Evolutionary conservation across 352 stramenopile genomes (phyloP).

Genomic region (Globisporangium takayamanum): DNA sequence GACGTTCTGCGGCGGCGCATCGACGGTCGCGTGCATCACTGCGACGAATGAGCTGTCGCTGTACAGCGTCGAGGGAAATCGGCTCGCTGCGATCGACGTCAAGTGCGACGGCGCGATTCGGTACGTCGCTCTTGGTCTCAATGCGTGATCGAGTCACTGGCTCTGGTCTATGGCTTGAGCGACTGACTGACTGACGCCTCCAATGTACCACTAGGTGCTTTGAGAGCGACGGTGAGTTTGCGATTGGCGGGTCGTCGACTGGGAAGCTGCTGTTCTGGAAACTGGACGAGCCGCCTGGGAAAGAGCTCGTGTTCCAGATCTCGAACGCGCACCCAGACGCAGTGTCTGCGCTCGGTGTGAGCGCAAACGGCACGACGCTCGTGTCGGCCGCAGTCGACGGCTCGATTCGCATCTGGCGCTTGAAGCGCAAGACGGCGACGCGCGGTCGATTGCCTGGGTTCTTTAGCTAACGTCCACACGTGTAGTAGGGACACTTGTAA

Average conservation of each 20-base stretch:
- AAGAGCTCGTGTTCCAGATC: conserved; percentile 70
- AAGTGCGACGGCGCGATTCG: conserved; percentile 50
- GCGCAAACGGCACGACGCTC: conserved; percentile 43
- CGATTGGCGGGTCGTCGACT: conserved; percentile 61
- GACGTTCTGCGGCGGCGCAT: conserved; percentile 52
- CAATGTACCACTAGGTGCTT: conserved; percentile 30
- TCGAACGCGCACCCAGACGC: conserved; percentile 56
- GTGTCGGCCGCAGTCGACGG: conserved; percentile 56
- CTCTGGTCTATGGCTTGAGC: too few relatives aligned
- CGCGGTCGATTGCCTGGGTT: conserved; percentile 48
- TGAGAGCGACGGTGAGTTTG: conserved; percentile 73
- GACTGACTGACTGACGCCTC: too few relatives aligned
- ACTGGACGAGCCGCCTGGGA: conserved; percentile 54
- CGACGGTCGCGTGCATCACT: conserved; percentile 57
- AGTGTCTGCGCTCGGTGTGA: conserved; percentile 61
- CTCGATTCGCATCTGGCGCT: conserved; percentile 70
- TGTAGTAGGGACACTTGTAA: not conserved
- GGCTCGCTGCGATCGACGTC: conserved; percentile 49
- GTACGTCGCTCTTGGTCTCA: conserved; percentile 20
- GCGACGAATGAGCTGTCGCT: conserved; percentile 63
- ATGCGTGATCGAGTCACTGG: too few relatives aligned
- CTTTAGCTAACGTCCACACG: conserved; percentile 22
- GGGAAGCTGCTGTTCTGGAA: conserved; percentile 82
- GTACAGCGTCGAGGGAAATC: conserved; percentile 56
- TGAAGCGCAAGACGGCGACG: conserved; percentile 51